Evolutionary conservation across 345 rosid genomes (phyloP), one percentile per base, ranked within the genome.

Genomic region (Bruguiera gymnorhiza): DNA sequence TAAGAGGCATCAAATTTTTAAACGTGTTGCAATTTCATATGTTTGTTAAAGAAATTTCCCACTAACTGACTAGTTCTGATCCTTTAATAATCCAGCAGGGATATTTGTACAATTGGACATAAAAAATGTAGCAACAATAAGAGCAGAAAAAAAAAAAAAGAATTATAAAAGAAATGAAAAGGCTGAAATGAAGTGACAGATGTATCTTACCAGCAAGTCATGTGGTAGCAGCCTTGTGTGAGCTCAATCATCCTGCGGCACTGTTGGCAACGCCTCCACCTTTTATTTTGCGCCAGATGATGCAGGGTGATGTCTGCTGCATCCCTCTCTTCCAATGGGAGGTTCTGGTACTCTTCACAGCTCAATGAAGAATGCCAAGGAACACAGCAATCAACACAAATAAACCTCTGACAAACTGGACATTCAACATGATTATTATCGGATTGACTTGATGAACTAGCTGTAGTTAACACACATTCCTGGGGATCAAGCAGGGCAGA

Each of bases 201-300:
- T 8, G 29, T 52, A 64, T 67, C 88, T 82, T 83, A 95, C 99
- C 91, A 76, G 85, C 97, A 95, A 32, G 97, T 92, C 93, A 95
- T 90, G 84, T 90, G 99, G 78, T 90, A 80, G 83, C 99, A 95
- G 73, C 99, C 97, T 63, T 90, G 97, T 29, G 86, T 72, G 50
- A 90, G 99, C 78, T 95, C 97, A 51, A 90, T 88, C 97, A 95
- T 95, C 75, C 88, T 85, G 59, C 84, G 93, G 69, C 97, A 92
- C 63, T 85, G 97, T 74, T 87, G 97, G 84, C 97, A 95, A 53
- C 91, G 86, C 77, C 83, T 90, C 98, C 99, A 95, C 73, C 97
- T 84, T 74, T 90, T 87, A 76, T 87, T 88, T 82, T 78, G 87
- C 0, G 98, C 97, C 61, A 95, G 82, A 10, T 75, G 92, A 81